Evolutionary conservation across 441 rosid species (phyloP).

Genomic region (Jatropha multifida): DNA sequence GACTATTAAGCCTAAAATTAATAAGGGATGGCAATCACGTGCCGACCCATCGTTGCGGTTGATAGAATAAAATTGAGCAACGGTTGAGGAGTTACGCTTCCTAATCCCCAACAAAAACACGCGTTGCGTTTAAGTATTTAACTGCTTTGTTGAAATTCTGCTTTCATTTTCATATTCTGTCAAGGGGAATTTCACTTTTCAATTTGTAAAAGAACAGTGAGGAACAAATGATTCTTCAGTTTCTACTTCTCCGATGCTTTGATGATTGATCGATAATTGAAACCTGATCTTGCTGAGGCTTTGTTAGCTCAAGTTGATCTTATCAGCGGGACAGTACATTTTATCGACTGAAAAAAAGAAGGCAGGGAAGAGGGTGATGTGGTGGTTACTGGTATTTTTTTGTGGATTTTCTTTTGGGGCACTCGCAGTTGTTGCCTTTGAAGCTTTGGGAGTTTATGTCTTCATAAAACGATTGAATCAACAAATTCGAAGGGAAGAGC

Average conservation of each 20-base stretch:
- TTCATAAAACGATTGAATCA: conserved; percentile 46
- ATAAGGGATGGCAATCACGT: not conserved
- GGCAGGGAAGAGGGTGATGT: conserved; percentile 3
- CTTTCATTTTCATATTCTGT: not conserved
- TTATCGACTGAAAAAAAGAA: not conserved
- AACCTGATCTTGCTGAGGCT: too few relatives aligned
- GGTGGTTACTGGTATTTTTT: conserved; percentile 33
- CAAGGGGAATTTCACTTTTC: not conserved
- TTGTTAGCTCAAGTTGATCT: not conserved
- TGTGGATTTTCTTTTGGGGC: conserved; percentile 54
- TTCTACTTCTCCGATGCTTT: not conserved
- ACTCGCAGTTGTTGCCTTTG: conserved; percentile 35
- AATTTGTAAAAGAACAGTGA: too few relatives aligned
- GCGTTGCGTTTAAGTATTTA: not conserved
- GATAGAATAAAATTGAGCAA: not conserved
- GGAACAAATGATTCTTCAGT: not conserved
- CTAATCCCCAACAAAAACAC: not conserved
- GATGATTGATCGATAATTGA: not conserved
- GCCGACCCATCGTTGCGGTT: not conserved
- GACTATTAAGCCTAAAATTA: too few relatives aligned
- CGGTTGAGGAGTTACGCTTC: not conserved
- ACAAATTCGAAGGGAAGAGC: conserved; percentile 29
- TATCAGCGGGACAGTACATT: not conserved
- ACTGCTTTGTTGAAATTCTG: not conserved
- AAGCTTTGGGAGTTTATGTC: conserved; percentile 43